Evolutionary conservation across 2,329 filamentous ascomycete species (phyloP).

Genomic region (Hypoxylon rubiginosum): DNA sequence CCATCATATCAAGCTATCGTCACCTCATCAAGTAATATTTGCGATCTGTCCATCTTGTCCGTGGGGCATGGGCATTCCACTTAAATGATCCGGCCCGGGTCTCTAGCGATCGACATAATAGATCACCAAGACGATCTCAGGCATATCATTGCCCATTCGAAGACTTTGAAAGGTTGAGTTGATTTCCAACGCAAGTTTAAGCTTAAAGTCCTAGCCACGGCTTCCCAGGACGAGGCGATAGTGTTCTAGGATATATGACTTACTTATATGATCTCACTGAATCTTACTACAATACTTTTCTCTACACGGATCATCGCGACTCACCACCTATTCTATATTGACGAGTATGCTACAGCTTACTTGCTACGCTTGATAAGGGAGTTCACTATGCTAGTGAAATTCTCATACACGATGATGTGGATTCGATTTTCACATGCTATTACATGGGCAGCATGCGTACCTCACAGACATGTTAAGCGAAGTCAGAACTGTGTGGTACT

Average conservation of each 20-base stretch:
- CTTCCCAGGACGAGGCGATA: not conserved
- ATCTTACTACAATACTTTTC: not conserved
- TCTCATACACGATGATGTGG: not conserved
- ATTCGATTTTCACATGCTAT: not conserved
- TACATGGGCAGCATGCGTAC: not conserved
- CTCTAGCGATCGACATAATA: conserved; percentile 27
- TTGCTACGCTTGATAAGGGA: not conserved
- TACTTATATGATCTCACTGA: not conserved
- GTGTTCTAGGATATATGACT: not conserved
- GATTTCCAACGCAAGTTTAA: conserved; percentile 18
- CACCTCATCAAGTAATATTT: conserved; percentile 14
- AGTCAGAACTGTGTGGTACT: not conserved
- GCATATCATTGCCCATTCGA: conserved; percentile 42
- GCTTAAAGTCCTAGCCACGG: conserved; percentile 7
- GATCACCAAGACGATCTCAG: conserved; percentile 40
- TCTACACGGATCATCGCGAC: not conserved
- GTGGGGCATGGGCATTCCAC: conserved; percentile 21
- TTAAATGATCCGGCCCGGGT: conserved; percentile 25
- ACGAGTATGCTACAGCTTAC: not conserved
- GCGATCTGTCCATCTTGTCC: conserved; percentile 22
- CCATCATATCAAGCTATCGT: conserved; percentile 20
- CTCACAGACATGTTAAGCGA: not conserved
- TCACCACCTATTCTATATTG: not conserved
- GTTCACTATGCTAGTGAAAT: not conserved
- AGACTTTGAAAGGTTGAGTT: conserved; percentile 37